phyloP scores from a whole-genome alignment of 257 asterid genomes.

The Solanum megistacrolobum region DNA sequence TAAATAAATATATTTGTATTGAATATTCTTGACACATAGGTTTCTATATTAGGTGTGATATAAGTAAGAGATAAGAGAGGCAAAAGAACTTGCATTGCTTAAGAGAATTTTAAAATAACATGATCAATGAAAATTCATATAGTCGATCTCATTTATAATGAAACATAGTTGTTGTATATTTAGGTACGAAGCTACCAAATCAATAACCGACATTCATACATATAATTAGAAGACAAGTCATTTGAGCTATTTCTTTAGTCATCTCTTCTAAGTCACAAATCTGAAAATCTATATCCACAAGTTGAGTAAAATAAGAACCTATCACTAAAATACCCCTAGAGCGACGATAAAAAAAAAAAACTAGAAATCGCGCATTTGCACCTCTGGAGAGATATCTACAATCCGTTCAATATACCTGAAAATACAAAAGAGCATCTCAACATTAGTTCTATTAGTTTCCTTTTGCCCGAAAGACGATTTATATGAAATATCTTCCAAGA shows the following conservation, averaged over 20 bases:
- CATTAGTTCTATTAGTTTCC: not conserved
- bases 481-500: not conserved
- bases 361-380: not conserved
- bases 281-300: not conserved
- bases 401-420: not conserved
- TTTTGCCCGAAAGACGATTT: not conserved
- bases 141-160: not conserved
- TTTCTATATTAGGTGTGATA: not conserved
- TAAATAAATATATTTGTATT: not conserved
- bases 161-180: not conserved
- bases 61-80: not conserved
- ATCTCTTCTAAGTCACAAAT: not conserved
- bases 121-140: not conserved
- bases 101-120: not conserved
- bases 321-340: not conserved
- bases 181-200: not conserved
- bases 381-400: not conserved
- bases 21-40: not conserved
- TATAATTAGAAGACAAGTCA: not conserved
- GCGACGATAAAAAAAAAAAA: not conserved
- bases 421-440: not conserved
- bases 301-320: not conserved
- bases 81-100: not conserved
- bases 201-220: not conserved
- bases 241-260: not conserved